Evolutionary conservation across 495 filamentous ascomycete genomes (phyloP), one percentile per base, ranked within the genome.

Genomic region (Aspergillus carlsbadensis): DNA sequence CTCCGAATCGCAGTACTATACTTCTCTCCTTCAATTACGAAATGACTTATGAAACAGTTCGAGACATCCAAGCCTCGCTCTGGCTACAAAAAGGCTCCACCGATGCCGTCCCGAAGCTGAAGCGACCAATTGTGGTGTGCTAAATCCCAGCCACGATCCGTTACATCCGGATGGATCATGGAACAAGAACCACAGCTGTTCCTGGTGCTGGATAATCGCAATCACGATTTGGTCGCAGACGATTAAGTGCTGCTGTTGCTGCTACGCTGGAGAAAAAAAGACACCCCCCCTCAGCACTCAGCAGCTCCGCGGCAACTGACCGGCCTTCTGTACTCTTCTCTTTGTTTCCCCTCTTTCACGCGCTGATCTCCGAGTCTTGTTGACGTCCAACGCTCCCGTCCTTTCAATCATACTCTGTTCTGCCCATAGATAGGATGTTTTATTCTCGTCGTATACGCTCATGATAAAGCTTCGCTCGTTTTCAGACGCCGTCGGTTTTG

Each of bases 381-480:
- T 33, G 24, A 18, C n/a, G 18, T 22, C 43, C n/a, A n/a, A 13
- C 29, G n/a, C 37, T 39, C 3, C 3, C 26, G 8, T 21, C 24
- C 20, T 41, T 20, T 29, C 20, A 8, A 6, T 18, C 20, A 17
- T n/a, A 39, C 24, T 81, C 10, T 76, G 90, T 20, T 73, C 84
- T 31, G 14, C 10, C 18, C 52, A 20, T 70, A 66, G 60, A 20
- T 70, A 66, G 60, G 65, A 73, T 73, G 70, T 63, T 44, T 31
- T 57, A 18, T 40, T 34, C 48, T 52, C 26, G 60, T 50, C 46
- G 44, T 52, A 24, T 54, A 55, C 57, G 57, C 65, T 62, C 67
- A 77, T 77, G 74, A 67, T 72, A 66, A 56, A 66, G 62, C 63
- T 66, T 64, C 65, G 56, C 22, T 57, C 53, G 57, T 50, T 37